Conservation (phyloP, 139 green algal species). For the Tetraselmis chui region DNA sequence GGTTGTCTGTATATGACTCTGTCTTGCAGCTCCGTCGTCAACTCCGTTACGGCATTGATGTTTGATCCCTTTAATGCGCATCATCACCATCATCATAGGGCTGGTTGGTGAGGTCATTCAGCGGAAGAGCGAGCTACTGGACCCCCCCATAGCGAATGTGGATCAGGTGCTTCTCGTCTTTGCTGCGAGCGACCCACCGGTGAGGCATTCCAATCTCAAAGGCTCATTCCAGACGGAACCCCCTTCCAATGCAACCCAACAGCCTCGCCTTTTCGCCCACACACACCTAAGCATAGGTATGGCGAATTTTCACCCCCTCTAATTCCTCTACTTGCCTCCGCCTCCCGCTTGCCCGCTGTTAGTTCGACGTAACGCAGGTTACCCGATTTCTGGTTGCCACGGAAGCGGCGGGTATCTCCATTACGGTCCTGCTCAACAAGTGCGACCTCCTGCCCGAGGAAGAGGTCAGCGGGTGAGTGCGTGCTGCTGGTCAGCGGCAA, state of each 20-base stretch:
- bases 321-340: not conserved
- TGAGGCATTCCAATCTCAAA: too few relatives aligned
- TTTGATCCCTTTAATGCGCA: not conserved
- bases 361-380: slow-evolving; percentile 70
- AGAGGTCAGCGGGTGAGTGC: slow-evolving; percentile 21
- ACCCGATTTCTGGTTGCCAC: slow-evolving; percentile 81
- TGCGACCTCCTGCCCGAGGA: slow-evolving; percentile 55
- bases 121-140: slow-evolving; percentile 51
- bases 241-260: not conserved
- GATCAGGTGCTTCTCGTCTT: slow-evolving; percentile 88
- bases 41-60: not conserved
- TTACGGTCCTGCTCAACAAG: slow-evolving; percentile 93
- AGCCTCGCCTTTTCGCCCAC: not conserved
- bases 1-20: not conserved
- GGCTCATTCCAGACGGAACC: too few relatives aligned
- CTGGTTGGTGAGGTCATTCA: slow-evolving; percentile 70
- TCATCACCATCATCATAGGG: slow-evolving; percentile 23
- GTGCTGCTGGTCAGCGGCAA: slow-evolving; percentile 2
- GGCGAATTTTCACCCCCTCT: not conserved
- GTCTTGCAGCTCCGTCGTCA: not conserved
- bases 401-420: slow-evolving; percentile 64
- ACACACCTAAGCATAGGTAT: not conserved
- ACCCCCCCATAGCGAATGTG: slow-evolving; percentile 88
- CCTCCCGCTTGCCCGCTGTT: not conserved
- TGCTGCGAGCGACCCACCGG: slow-evolving; percentile 56